phyloP scores from a whole-genome alignment of 179 eudicot genomes.

The Spinacia oleracea region DNA sequence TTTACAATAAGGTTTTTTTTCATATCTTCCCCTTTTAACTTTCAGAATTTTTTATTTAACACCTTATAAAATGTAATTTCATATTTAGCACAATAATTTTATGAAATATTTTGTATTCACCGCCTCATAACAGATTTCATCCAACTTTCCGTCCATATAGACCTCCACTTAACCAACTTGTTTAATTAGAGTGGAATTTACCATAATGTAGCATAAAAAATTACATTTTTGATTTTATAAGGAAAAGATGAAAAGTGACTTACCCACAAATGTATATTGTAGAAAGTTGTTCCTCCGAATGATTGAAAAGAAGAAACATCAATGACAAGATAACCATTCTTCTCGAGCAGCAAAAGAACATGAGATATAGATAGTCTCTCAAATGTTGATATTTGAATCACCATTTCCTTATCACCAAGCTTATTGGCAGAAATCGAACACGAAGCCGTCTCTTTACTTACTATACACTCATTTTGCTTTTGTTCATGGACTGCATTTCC shows the following conservation, averaged over 20 bases:
- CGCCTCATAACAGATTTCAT: no score
- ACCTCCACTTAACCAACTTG: no score
- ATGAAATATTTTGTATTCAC: no score
- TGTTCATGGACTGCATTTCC: not conserved
- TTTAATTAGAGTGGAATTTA: no score
- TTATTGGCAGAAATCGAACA: constrained; percentile 34
- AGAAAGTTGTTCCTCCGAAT: constrained; percentile 46
- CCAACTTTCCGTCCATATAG: no score
- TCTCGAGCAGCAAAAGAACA: constrained; percentile 46
- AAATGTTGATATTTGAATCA: constrained; percentile 47
- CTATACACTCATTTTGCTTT: not conserved
- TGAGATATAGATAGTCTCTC: constrained; percentile 34
- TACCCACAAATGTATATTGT: constrained; percentile 60
- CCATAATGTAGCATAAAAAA: no score
- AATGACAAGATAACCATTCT: constrained; percentile 38
- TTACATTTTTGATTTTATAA: no score
- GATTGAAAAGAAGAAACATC: constrained; percentile 48
- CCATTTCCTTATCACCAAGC: constrained; percentile 45
- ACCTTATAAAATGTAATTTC: no score
- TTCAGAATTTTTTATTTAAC: no score
- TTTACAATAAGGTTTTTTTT: no score
- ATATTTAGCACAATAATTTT: no score
- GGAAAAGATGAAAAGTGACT: not conserved
- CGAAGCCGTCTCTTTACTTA: not conserved
- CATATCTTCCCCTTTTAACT: no score